These are phyloP conservation scores for Sclerotinia glacialis DNA, from an alignment of 2,329 filamentous ascomycete species.

Conservation along the genomic window DNA sequence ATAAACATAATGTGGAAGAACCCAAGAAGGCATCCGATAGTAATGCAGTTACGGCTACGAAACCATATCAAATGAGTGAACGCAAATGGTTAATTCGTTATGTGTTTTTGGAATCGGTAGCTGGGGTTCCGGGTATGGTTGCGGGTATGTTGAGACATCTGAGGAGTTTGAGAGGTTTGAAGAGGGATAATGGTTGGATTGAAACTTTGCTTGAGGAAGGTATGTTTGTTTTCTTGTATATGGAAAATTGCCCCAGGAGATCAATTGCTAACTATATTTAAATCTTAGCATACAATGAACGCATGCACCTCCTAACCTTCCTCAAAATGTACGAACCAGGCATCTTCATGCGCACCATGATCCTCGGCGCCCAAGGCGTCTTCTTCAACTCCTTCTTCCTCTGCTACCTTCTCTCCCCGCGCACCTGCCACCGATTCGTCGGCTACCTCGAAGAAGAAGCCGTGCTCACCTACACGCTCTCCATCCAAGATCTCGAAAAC, in stretches of 20 bases:
- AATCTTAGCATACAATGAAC: slow-evolving; percentile 87
- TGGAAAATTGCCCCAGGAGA: slow-evolving; percentile 71
- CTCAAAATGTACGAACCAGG: slow-evolving; percentile 80
- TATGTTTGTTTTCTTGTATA: background rate
- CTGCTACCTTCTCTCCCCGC: slow-evolving; percentile 80
- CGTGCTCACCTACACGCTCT: slow-evolving; percentile 89
- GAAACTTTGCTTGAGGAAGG: slow-evolving; percentile 72
- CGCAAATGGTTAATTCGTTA: slow-evolving; percentile 87
- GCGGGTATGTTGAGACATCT: slow-evolving; percentile 91
- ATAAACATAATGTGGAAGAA: slow-evolving; percentile 64
- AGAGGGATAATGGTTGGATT: slow-evolving; percentile 95
- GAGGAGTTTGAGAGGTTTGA: slow-evolving; percentile 77
- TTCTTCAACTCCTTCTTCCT: slow-evolving; percentile 96
- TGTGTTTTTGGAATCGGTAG: slow-evolving; percentile 91
- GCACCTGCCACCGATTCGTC: slow-evolving; percentile 90
- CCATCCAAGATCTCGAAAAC: slow-evolving; percentile 79
- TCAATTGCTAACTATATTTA: slow-evolving; percentile 48
- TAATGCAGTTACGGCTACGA: slow-evolving; percentile 43
- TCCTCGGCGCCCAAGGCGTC: slow-evolving; percentile 88
- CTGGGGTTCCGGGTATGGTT: slow-evolving; percentile 95
- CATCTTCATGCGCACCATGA: slow-evolving; percentile 87
- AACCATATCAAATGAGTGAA: slow-evolving; percentile 71
- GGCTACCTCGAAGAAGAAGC: slow-evolving; percentile 97
- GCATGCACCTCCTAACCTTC: slow-evolving; percentile 91
- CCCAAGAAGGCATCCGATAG: slow-evolving; percentile 46